A percentile compares a stretch with the other conserved stretches of the same genome.
Evolutionary conservation across 768 basidiomycete genomes (phyloP).

Genomic region (Psilocybe tampanensis): DNA sequence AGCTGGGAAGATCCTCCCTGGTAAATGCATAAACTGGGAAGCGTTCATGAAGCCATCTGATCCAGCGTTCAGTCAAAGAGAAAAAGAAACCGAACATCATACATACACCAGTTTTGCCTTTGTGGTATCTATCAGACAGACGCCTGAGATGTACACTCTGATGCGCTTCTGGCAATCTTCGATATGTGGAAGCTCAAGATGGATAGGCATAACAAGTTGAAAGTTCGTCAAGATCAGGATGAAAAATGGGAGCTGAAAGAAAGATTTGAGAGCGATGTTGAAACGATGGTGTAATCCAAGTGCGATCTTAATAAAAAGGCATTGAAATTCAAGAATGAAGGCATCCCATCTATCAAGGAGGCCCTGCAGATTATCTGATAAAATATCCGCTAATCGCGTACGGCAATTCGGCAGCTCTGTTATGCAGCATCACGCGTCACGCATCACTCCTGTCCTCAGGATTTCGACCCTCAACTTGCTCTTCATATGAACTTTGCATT

Average conservation of each 20-base stretch:
- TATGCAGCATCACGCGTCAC: too few species aligned
- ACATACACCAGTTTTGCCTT: constrained; percentile 1
- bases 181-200: background rate
- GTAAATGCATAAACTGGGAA: constrained; percentile 63
- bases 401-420: too few species aligned
- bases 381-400: too few species aligned
- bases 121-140: background rate
- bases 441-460: too few species aligned
- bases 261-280: too few species aligned
- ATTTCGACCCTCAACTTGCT: background rate
- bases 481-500: background rate
- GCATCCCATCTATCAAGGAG: too few species aligned
- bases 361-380: background rate
- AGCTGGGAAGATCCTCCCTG: constrained; percentile 42
- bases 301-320: too few species aligned
- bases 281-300: too few species aligned
- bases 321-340: too few species aligned
- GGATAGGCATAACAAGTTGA: background rate
- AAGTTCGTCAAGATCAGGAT: too few species aligned
- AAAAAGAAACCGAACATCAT: background rate
- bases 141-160: background rate
- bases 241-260: too few species aligned
- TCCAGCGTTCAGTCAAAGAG: background rate
- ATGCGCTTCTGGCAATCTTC: constrained; percentile 2
- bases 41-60: constrained; percentile 53